Base-by-base conservation (phyloP, 2,329 filamentous ascomycete species). In the Cladophialophora yegresii region DNA sequence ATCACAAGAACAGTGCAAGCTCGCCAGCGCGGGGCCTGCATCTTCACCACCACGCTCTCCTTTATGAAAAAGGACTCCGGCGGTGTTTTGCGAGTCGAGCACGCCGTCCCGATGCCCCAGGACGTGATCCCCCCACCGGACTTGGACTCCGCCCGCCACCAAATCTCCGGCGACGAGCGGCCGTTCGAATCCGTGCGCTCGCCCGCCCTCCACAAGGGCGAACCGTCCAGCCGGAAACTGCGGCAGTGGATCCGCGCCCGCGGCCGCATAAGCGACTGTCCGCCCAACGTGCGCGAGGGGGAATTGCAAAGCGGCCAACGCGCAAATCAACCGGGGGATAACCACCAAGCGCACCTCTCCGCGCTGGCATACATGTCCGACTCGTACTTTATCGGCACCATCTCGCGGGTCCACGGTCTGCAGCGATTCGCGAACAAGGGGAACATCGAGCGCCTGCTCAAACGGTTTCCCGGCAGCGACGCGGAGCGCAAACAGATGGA, bases 1-100 rank as follows among this genome's bases (percentile, higher is more conserved):
- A 89, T 91, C 61, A 98, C 95, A 43, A 85, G 95, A 61, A 98
- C 93, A 0, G 95, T 99, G n/a, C 93, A 98, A 78, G 95, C 95
- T 33, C 84, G 92, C 30, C 95, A 99, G 80, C 84, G 87, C 47
- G 95, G 93, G 9, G 86, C 87, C 65, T 90, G 90, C 73, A 98
- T 99, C 78, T 98, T 98, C 79, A 98, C 93, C 20, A 95, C 92
- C 1, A 99, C 93, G 5, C 87, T 96, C 78, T 95, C 90, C 68
- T 98, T 99, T 75, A 89, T 89, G 73, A 83, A 86, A 20, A 87
- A 89, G 72, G 84, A 82, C 66, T 84, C 82, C 67, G 85, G 83
- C 58, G 83, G 81, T 13, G 70, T 69, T 56, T 72, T 82, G 69
- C 78, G 75, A 49, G 83, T 95, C 3, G 77, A 85, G 62, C 92